Base-by-base conservation (phyloP, 2,329 filamentous ascomycete species). In the Colletotrichum tabaci region DNA sequence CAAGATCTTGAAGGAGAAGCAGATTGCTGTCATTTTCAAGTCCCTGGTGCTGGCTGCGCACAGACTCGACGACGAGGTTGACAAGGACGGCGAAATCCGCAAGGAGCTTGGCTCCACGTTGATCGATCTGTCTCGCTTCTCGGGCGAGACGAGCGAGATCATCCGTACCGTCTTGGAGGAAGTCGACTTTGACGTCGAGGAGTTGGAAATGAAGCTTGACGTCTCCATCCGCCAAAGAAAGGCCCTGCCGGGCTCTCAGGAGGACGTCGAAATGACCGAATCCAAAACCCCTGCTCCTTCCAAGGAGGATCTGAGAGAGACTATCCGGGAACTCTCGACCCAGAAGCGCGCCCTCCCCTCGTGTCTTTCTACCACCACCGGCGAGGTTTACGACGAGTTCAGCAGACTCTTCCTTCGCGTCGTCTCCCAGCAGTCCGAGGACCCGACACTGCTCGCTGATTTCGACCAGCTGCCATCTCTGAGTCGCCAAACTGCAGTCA, bases 161-260 rank as follows among this genome's bases (percentile, higher is more conserved):
- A 89, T 96, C 68, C 87, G 90, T 72, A 86, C 86, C n/a, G 88
- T 91, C 4, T 87, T 96, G 47, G 85, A 90, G 46, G 89, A 92
- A 50, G 88, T 90, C 9, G 88, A 91, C 15, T 87, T 94, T 71
- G 92, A 96, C 76, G 88, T 96, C 55, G 90, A 94, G 72, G 88
- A 91, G 58, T 83, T 96, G 21, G 93, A 96, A 81, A 87, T 94
- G 82, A 92, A 90, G 75, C 85, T 97, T 23, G 91, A 94, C 66
- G 89, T 92, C 10, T 89, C 91, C 12, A 89, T 95, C 72, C 88
- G 92, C 50, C 87, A 88, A 9, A 84, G 76, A 68, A 84, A 88
- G 55, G 79, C 86, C 47, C 80, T 89, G 21, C 83, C 87, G n/a
- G 84, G 85, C 62, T 75, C 84, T 2, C 79, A 83, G 58, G 86